Percentiles rank a stretch among this genome's conserved stretches.
phyloP scores from a whole-genome alignment of 176 grass and related monocot species.

The Musa schizocarpa region DNA sequence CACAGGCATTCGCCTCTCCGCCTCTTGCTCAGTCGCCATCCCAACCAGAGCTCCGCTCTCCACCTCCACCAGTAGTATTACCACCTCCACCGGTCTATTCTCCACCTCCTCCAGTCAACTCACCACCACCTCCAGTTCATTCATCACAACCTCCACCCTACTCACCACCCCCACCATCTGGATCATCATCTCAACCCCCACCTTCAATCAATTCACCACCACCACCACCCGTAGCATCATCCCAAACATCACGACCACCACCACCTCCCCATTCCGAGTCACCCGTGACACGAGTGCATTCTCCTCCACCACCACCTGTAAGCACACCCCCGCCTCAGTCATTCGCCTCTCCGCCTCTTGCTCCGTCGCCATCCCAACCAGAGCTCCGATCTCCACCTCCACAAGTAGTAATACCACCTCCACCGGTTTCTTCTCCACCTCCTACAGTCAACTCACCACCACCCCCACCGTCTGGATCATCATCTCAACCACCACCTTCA shows the following conservation, averaged over 20 bases:
- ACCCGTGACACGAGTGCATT: not conserved
- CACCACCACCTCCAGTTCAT: not conserved
- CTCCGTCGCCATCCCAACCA: not conserved
- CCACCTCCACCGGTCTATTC: not conserved
- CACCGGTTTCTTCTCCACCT: not conserved
- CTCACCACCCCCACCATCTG: not conserved
- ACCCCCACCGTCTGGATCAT: too few relatives aligned
- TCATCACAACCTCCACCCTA: not conserved
- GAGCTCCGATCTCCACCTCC: not conserved
- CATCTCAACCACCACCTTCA: too few relatives aligned
- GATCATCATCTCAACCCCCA: too few relatives aligned
- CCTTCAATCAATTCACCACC: not conserved
- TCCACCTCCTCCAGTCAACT: too few relatives aligned
- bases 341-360: not conserved
- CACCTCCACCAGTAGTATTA: not conserved
- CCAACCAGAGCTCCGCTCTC: not conserved
- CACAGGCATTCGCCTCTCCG: too few relatives aligned
- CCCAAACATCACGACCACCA: not conserved
- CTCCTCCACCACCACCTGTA: not conserved
- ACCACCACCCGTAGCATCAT: not conserved
- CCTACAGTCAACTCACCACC: too few relatives aligned
- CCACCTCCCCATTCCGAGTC: not conserved
- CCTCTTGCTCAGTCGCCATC: too few relatives aligned
- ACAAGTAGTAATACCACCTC: not conserved
- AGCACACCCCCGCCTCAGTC: not conserved